Base-by-base conservation (phyloP, 495 filamentous ascomycete genomes). In the Podospora tetraspora region DNA sequence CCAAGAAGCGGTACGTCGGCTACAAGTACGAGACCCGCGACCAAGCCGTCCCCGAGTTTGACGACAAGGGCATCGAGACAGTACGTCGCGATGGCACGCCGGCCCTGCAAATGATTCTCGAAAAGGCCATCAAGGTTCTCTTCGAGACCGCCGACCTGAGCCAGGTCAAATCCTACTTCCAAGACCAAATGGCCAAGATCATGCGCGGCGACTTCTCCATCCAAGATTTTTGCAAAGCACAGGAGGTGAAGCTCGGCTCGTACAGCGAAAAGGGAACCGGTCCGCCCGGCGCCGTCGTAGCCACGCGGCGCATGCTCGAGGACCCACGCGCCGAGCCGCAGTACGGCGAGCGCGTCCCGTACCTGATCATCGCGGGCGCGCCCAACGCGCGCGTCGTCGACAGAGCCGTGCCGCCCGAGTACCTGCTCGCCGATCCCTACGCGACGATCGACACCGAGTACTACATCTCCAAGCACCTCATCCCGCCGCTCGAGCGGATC, bases 11-110 rank as follows among this genome's bases (percentile, higher is more conserved):
- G 52, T 99, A 99, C 74, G 96, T 97, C 43, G 95, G 95, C 24
- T 97, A 96, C 83, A 97, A 96, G 75, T 99, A 96, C 79, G 95
- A 99, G 75, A 86, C 84, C 69, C 87, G 85, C 27, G 79, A 85
- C 21, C 94, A 99, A 75, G 82, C 77, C 22, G 88, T 91, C 69
- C 96, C 95, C 23, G 92, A 96, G 22, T 98, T 99, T 70, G 95
- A 99, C 75, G 95, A 96, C 58, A 99, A 99, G 75, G 95, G 95
- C 30, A 98, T 97, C 67, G 95, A 99, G 81, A 98, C 96, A 0
- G 94, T 99, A 27, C 87, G 95, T 10, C 87, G 95, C 64, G 95
- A 99, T 78, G 95, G 95, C 59, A 97, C 92, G 3, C 93, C 94
- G 0, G 95, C 94, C 0, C 92, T 96, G 77, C 96, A 98, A 76